These are phyloP conservation scores for Boletus sp. DNA, from an alignment of 1,284 basidiomycete species.

Conservation along the genomic window DNA sequence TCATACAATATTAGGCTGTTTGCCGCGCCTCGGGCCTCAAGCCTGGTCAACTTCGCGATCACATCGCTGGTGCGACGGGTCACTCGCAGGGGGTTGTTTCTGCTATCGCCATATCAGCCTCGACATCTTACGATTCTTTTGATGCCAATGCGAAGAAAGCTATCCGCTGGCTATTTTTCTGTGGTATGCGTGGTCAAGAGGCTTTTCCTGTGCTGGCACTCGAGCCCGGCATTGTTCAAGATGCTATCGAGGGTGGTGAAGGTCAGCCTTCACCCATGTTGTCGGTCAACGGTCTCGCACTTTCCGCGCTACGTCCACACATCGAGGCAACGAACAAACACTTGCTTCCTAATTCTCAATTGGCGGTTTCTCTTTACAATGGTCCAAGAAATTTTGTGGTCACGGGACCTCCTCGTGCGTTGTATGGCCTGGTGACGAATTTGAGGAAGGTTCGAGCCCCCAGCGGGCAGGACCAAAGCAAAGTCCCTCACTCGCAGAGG, in stretches of 20 bases:
- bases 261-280: constrained; percentile 94
- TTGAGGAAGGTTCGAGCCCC: constrained; percentile 89
- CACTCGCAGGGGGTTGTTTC: constrained; percentile 97
- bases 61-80: constrained; percentile 85
- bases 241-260: constrained; percentile 89
- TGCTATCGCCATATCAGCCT: constrained; percentile 84
- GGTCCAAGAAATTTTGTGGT: constrained; percentile 90
- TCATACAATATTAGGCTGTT: constrained; percentile 86
- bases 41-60: constrained; percentile 76
- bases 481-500: constrained; percentile 89
- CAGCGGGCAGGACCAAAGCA: constrained; percentile 88
- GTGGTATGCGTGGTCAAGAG: constrained; percentile 89
- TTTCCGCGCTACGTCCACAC: constrained; percentile 79
- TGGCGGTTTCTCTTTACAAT: constrained; percentile 89
- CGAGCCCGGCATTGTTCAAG: constrained; percentile 84
- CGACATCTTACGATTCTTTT: constrained; percentile 72
- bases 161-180: constrained; percentile 89
- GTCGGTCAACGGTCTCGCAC: constrained; percentile 77
- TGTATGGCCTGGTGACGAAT: constrained; percentile 90
- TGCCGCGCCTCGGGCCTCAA: constrained; percentile 72
- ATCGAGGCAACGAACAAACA: constrained; percentile 87
- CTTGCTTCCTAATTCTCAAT: constrained; percentile 73
- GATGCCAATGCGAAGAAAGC: constrained; percentile 78
- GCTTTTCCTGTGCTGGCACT: constrained; percentile 92
- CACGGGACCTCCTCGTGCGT: constrained; percentile 87